These are phyloP conservation scores for Polysphondylium violaceum DNA, from an alignment of 78 protist genomes.

Conservation along the genomic window DNA sequence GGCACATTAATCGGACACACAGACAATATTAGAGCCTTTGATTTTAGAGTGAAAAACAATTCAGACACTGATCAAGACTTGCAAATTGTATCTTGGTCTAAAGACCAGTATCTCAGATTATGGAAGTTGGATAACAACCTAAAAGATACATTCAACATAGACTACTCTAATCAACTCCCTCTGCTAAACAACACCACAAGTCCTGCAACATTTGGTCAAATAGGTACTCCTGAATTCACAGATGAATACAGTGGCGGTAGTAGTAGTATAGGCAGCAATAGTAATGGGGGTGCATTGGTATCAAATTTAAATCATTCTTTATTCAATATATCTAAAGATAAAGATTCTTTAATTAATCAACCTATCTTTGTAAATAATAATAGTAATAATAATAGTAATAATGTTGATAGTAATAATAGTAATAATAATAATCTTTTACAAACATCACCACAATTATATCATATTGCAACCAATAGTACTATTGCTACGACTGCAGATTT, in stretches of 20 bases:
- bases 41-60: conserved; percentile 15
- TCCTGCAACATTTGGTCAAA: not conserved
- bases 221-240: not conserved
- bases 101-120: conserved; percentile 70
- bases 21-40: conserved; percentile 66
- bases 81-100: conserved; percentile 83
- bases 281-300: not conserved
- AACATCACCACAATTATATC: not conserved
- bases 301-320: not conserved
- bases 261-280: not conserved
- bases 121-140: conserved; percentile 69
- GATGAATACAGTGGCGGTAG: not conserved
- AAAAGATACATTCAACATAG: conserved; percentile 37
- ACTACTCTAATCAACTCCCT: conserved; percentile 2
- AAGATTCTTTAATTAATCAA: not conserved
- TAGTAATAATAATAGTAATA: not conserved
- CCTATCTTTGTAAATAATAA: not conserved
- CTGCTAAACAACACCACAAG: not conserved
- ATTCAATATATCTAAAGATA: not conserved
- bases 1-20: conserved; percentile 65
- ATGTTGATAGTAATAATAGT: not conserved
- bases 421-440: not conserved
- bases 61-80: conserved; percentile 12
- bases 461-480: not conserved
- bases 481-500: not conserved